A percentile compares a stretch with the other conserved stretches of the same genome.
phyloP scores from a whole-genome alignment of 2,329 filamentous ascomycete species.

The Cordyceps militaris region DNA sequence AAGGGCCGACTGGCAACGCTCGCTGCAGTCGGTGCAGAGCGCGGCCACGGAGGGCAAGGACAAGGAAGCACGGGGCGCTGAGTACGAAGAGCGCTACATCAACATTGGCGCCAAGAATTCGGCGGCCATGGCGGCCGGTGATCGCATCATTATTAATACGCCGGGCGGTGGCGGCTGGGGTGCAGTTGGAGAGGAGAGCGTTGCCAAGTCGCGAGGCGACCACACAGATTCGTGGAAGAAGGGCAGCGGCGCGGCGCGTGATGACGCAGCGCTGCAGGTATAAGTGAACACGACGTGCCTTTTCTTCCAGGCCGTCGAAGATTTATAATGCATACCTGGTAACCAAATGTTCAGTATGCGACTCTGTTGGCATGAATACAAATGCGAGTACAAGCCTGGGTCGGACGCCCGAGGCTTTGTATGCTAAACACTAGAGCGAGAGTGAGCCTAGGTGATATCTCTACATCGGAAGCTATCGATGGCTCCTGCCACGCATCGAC shows the following conservation, averaged over 20 bases:
- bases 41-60: constrained; percentile 19
- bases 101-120: constrained; percentile 77
- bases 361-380: too few species aligned
- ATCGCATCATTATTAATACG: constrained; percentile 70
- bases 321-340: too few species aligned
- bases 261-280: constrained; percentile 53
- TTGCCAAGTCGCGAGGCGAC: constrained; percentile 46
- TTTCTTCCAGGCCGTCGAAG: too few species aligned
- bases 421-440: too few species aligned
- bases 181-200: constrained; percentile 48
- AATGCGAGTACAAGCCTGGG: too few species aligned
- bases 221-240: constrained; percentile 45
- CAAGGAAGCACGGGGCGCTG: constrained; percentile 27
- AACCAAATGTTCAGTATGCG: too few species aligned
- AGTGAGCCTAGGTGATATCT: too few species aligned
- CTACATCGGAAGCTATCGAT: too few species aligned
- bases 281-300: constrained; percentile 24
- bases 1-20: constrained; percentile 45
- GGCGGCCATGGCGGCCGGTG: constrained; percentile 66
- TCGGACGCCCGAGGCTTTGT: too few species aligned
- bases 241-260: constrained; percentile 49
- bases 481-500: too few species aligned
- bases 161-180: constrained; percentile 79
- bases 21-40: constrained; percentile 32
- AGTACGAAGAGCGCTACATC: constrained; percentile 55